Evolutionary conservation across 2,329 filamentous ascomycete genomes (phyloP).

Genomic region (Penicillium decumbens): DNA sequence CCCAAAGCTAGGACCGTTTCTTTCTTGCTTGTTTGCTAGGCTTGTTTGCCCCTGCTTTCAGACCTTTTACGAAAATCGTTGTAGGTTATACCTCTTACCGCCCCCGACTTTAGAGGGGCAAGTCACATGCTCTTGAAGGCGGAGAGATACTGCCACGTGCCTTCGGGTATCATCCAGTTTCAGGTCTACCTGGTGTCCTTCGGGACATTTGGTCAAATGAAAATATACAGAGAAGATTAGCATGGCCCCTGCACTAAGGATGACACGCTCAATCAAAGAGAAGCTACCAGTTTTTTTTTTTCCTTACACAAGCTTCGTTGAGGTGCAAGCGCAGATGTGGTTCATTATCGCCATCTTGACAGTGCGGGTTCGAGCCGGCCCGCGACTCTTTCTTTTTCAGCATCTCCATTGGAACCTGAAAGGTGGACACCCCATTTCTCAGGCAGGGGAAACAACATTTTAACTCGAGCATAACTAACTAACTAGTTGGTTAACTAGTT

Average conservation of each 20-base stretch:
- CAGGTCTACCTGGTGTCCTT: constrained; percentile 28
- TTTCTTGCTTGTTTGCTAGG: neutral
- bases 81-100: neutral
- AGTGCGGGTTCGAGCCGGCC: neutral
- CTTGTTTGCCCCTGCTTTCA: neutral
- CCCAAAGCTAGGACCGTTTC: neutral
- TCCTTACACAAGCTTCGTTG: constrained; percentile 13
- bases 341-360: neutral
- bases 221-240: constrained; percentile 74
- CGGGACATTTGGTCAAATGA: constrained; percentile 60
- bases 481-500: too few relatives aligned
- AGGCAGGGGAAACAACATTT: too few relatives aligned
- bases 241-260: constrained; percentile 87
- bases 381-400: neutral
- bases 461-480: too few relatives aligned
- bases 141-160: constrained; percentile 2
- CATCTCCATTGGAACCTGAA: too few relatives aligned
- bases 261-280: constrained; percentile 85
- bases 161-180: neutral
- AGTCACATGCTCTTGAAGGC: neutral
- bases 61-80: neutral
- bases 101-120: neutral
- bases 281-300: constrained; percentile 64
- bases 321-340: constrained; percentile 6
- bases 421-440: too few relatives aligned